These are phyloP conservation scores for Pyrenophora tritici-repentis DNA, from an alignment of 2,329 filamentous ascomycete genomes.

Conservation along the genomic window DNA sequence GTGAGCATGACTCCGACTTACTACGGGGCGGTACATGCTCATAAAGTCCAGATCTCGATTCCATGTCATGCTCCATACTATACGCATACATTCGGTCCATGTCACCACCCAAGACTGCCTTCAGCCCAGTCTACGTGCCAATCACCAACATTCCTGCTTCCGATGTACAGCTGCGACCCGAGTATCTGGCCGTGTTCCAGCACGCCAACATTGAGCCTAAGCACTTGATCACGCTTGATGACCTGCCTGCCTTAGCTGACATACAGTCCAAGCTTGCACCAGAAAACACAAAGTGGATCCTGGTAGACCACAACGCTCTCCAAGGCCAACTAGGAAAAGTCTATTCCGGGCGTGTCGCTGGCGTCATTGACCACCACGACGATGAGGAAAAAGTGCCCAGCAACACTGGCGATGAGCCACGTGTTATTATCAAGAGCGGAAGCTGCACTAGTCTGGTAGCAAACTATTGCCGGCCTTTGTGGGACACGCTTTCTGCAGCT, in stretches of 20 bases:
- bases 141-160: constrained; percentile 71
- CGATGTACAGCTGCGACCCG: constrained; percentile 73
- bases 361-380: constrained; percentile 78
- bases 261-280: constrained; percentile 55
- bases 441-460: constrained; percentile 76
- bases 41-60: constrained; percentile 71
- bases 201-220: constrained; percentile 62
- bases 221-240: constrained; percentile 69
- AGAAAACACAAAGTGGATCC: constrained; percentile 68
- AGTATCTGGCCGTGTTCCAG: constrained; percentile 69
- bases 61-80: constrained; percentile 73
- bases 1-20: constrained; percentile 29
- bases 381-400: constrained; percentile 66
- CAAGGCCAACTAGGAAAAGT: constrained; percentile 63
- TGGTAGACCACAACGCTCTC: constrained; percentile 80
- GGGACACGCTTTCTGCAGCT: constrained; percentile 57
- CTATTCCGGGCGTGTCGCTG: constrained; percentile 61
- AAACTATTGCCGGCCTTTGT: constrained; percentile 61
- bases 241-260: constrained; percentile 60
- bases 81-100: constrained; percentile 75
- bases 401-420: constrained; percentile 56
- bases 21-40: constrained; percentile 4
- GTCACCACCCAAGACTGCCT: constrained; percentile 52
- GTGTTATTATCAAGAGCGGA: constrained; percentile 68
- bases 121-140: constrained; percentile 67